Base-by-base conservation (phyloP, 2,329 filamentous ascomycete genomes). In the Monosporascus sp. region DNA sequence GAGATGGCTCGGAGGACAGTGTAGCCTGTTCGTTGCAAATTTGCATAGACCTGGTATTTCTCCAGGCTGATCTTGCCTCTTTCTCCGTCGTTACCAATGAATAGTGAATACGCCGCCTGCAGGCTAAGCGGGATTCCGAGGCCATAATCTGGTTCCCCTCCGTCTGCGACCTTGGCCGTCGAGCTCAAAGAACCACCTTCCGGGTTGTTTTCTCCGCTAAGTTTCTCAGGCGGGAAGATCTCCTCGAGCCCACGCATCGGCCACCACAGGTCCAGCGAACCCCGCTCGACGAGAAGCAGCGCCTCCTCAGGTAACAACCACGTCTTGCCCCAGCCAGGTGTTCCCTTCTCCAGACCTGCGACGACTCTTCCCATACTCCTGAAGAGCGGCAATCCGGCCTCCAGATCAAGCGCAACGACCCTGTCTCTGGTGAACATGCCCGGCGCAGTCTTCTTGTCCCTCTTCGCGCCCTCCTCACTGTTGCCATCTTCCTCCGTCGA, bases 281-380 rank as follows among this genome's bases (percentile, higher is more conserved):
- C 94, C 63, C 94, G 78, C 74, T 99, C 94, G 8, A 97, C 78
- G 58, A 97, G 70, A 65, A 91, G 97, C 51, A 99, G 77, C 6
- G 91, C 89, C 71, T 99, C 94, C 67, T 99, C 94, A 0, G 93
- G 93, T 40, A 96, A 70, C 49, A 99, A 68, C 92, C 92, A 97
- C 41, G 92, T 74, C 57, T 81, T 84, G 31, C 85, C 81, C 55
- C 78, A 78, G 3, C 79, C 80, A 0, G 78, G 72, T 50, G 72
- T 69, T 37, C 85, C 81, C 57, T 78, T 79, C 41, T 78, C 75
- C n/a, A 74, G 63, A 6, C 77, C 77, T 1, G 82, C 73, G 4
- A 81, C 69, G 8, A 77, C 81, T 52, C 85, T 82, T 0, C 94
- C 94, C 68, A 93, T 86, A n/a, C 84, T 87, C 64, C 84, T 83